Evolutionary conservation across 441 rosid species (phyloP), one percentile per base, ranked within the genome.

Genomic region (Dalechampia spathulata): DNA sequence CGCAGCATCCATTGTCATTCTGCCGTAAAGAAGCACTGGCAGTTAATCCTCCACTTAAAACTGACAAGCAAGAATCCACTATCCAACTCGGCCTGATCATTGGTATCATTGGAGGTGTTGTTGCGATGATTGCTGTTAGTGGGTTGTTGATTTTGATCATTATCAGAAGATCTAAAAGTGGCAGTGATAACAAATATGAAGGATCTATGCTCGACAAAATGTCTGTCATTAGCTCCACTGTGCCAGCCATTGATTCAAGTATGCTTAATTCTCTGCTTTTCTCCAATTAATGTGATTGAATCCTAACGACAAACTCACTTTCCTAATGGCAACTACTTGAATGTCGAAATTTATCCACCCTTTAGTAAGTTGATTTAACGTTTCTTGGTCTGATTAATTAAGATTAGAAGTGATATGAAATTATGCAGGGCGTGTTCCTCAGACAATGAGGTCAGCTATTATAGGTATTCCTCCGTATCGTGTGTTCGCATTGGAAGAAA

Each of bases 1-100:
- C 66, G 52, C 99, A 86, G 78, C 96, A 80, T 68, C 78, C 90
- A 4, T 57, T 57, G 63, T 74, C 92, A 7, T 83, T 77, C 72
- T 92, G 99, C 72, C 79, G 71, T 40, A 83, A 79, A 66, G 79
- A 76, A 69, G 99, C 97, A 45, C 60, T 82, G 64, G 96, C 97
- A 40, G 88, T 83, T 44, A 65, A 82, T 68, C 85, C 87, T 7
- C 74, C 83, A 13, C 47, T 23, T 10, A 55, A 62, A 44, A 61
- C 20, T 20, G 26, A 66, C 41, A 44, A 76, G 64, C 49, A 78
- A 62, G 57, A 69, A 15, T 49, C 82, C 41, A 43, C 57, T 15
- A 40, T 59, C 72, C 75, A 74, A 30, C 62, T 75, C 20, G 86
- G 91, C 41, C 47, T 86, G 30, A 65, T 83, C 28, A 67, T 89